Evolutionary conservation across 805 yeast species (phyloP).

Genomic region (Candida sithepensis): DNA sequence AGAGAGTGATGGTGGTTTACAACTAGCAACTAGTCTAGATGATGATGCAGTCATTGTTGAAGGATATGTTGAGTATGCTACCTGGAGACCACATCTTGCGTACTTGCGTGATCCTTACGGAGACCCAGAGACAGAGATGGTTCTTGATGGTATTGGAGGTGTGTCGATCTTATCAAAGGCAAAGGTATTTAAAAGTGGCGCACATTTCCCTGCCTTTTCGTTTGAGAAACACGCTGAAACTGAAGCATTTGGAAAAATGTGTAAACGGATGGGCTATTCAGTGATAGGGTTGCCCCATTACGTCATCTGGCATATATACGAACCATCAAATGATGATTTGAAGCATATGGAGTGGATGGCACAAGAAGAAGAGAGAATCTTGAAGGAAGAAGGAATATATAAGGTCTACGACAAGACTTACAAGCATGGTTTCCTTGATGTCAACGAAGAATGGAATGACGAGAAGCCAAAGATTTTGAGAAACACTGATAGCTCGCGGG

Average conservation of each 20-base stretch:
- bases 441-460: conserved; percentile 64
- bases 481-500: conserved; percentile 62
- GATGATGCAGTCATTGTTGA: conserved; percentile 97
- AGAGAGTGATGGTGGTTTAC: conserved; percentile 78
- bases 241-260: conserved; percentile 91
- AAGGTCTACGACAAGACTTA: conserved; percentile 68
- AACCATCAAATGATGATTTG: conserved; percentile 90
- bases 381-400: conserved; percentile 59
- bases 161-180: conserved; percentile 91
- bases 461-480: conserved; percentile 71
- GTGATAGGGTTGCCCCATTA: conserved; percentile 93
- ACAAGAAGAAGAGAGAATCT: conserved; percentile 63
- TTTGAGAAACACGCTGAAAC: conserved; percentile 97
- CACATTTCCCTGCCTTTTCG: conserved; percentile 95
- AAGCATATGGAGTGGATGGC: conserved; percentile 85
- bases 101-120: conserved; percentile 94
- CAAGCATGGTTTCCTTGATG: conserved; percentile 76
- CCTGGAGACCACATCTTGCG: conserved; percentile 97
- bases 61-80: conserved; percentile 95
- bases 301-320: conserved; percentile 95
- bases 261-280: conserved; percentile 78
- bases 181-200: conserved; percentile 77
- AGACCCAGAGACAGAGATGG: conserved; percentile 90
- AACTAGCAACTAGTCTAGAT: conserved; percentile 69
- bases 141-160: conserved; percentile 95